These are phyloP conservation scores for Ascochyta koolunga DNA, from an alignment of 2,329 filamentous ascomycete species.

Conservation along the genomic window DNA sequence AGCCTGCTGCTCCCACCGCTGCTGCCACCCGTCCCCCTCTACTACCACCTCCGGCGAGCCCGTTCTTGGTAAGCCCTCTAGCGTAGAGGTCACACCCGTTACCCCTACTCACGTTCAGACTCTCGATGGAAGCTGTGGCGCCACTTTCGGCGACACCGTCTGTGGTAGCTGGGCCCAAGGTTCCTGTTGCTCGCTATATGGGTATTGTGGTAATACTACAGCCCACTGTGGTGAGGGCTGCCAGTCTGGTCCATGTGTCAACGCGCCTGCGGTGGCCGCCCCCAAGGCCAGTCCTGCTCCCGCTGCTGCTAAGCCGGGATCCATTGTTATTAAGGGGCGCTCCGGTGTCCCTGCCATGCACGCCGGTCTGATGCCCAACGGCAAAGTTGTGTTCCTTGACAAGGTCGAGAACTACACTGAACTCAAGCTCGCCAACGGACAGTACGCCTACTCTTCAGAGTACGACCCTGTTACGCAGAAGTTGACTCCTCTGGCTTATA, in stretches of 20 bases:
- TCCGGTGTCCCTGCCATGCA: conserved; percentile 70
- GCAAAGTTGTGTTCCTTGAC: conserved; percentile 65
- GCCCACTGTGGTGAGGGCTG: conserved; percentile 64
- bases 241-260: conserved; percentile 58
- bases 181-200: conserved; percentile 63
- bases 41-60: conserved; percentile 45
- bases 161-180: conserved; percentile 61
- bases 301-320: conserved; percentile 52
- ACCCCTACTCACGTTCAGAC: conserved; percentile 45
- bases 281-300: conserved; percentile 55
- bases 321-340: conserved; percentile 58
- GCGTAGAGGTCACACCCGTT: conserved; percentile 17
- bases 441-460: conserved; percentile 65
- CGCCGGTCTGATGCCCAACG: conserved; percentile 64
- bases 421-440: conserved; percentile 59
- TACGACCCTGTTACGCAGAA: conserved; percentile 61
- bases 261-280: conserved; percentile 49
- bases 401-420: conserved; percentile 69
- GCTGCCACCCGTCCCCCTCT: conserved; percentile 37
- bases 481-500: conserved; percentile 56
- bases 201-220: conserved; percentile 58
- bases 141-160: conserved; percentile 54
- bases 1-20: conserved; percentile 14
- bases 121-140: conserved; percentile 61
- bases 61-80: conserved; percentile 44